Conservation (phyloP, 192 early-diverging fungal species). For the Backusella sp. region DNA sequence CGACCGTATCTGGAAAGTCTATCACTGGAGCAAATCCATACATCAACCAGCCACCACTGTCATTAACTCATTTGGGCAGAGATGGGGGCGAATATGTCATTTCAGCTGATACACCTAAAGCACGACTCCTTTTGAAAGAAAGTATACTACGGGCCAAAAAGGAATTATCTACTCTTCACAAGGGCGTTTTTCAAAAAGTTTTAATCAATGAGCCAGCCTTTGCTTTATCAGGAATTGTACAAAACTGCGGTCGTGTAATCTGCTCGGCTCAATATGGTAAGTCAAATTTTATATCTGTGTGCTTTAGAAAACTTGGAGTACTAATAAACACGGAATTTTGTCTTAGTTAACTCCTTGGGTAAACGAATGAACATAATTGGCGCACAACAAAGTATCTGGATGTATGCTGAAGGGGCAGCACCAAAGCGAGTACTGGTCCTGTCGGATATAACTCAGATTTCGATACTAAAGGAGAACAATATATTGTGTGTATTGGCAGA, state of each 20-base stretch:
- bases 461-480: not conserved
- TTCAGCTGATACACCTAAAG: slow-evolving; percentile 43
- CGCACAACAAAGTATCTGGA: slow-evolving; percentile 80
- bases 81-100: slow-evolving; percentile 66
- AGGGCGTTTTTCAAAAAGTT: slow-evolving; percentile 46
- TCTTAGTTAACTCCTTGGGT: slow-evolving; percentile 25
- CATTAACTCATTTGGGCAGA: slow-evolving; percentile 63
- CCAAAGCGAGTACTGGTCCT: slow-evolving; percentile 46
- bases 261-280: slow-evolving; percentile 51
- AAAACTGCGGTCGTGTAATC: slow-evolving; percentile 50
- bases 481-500: not conserved
- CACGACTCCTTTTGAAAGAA: slow-evolving; percentile 70
- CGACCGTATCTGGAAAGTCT: slow-evolving; percentile 1
- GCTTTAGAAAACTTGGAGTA: not conserved
- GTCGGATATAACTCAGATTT: not conserved
- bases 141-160: slow-evolving; percentile 63
- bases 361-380: slow-evolving; percentile 70
- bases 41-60: slow-evolving; percentile 43
- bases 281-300: not conserved
- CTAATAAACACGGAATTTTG: not conserved
- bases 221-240: slow-evolving; percentile 28
- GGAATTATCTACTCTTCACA: slow-evolving; percentile 17
- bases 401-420: slow-evolving; percentile 22
- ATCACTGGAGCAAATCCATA: slow-evolving; percentile 4
- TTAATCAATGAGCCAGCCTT: slow-evolving; percentile 44